Evolutionary conservation across 2,329 filamentous ascomycete species (phyloP).

Genomic region (Dendrostoma leiphaemia): DNA sequence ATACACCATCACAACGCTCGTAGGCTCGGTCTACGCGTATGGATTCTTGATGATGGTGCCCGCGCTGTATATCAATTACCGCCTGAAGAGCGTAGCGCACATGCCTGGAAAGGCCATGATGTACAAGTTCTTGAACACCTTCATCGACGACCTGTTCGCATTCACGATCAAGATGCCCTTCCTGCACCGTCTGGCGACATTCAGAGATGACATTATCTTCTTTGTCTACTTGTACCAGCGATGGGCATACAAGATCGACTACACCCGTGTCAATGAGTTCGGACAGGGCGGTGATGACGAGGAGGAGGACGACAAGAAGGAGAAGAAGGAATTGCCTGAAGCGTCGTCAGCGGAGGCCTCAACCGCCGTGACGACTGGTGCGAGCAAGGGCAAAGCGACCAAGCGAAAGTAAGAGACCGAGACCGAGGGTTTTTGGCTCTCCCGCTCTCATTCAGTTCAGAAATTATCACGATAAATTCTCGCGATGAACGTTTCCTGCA

Average conservation of each 20-base stretch:
- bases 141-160: slow-evolving; percentile 97
- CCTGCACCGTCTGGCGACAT: slow-evolving; percentile 85
- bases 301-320: slow-evolving; percentile 47
- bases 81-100: slow-evolving; percentile 90
- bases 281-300: slow-evolving; percentile 97
- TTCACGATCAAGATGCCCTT: slow-evolving; percentile 99
- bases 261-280: slow-evolving; percentile 92
- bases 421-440: background rate
- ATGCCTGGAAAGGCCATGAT: slow-evolving; percentile 97
- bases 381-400: slow-evolving; percentile 45
- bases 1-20: slow-evolving; percentile 90
- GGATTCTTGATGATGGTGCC: slow-evolving; percentile 99
- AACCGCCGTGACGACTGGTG: slow-evolving; percentile 44
- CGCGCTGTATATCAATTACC: slow-evolving; percentile 97
- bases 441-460: background rate
- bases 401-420: slow-evolving; percentile 41
- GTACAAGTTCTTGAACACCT: slow-evolving; percentile 98
- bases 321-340: slow-evolving; percentile 36
- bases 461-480: background rate
- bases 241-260: slow-evolving; percentile 90
- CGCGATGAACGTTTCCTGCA: no score
- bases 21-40: slow-evolving; percentile 95
- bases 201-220: slow-evolving; percentile 96
- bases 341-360: slow-evolving; percentile 23
- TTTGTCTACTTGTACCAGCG: slow-evolving; percentile 96